phyloP scores from a whole-genome alignment of 371 early-diverging fungal genomes.

The Apophysomyces elegans region DNA sequence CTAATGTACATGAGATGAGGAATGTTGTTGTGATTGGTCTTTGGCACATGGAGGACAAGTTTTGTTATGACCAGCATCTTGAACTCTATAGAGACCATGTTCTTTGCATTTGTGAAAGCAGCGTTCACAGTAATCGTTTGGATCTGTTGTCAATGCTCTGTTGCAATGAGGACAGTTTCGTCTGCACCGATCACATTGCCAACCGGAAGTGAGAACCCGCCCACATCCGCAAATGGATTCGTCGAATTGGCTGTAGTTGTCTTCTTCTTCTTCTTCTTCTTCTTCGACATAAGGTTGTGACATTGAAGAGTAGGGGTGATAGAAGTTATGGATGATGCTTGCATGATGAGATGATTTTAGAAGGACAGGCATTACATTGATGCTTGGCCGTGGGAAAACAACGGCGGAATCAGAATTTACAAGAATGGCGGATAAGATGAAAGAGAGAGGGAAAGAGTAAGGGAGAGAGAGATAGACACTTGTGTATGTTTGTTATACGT shows the following conservation, averaged over 20 bases:
- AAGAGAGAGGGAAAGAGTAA: neutral
- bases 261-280: neutral
- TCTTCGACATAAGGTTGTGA: neutral
- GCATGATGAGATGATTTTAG: neutral
- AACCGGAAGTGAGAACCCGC: conserved; percentile 29
- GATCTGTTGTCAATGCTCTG: conserved; percentile 29
- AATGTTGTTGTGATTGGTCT: neutral
- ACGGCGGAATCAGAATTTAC: neutral
- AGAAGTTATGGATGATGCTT: neutral
- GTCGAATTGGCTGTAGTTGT: neutral
- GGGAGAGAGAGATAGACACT: no score
- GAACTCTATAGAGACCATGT: conserved; percentile 21
- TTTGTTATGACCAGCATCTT: conserved; percentile 7
- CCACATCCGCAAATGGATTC: conserved; percentile 33
- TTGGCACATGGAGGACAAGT: conserved; percentile 2
- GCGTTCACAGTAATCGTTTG: conserved; percentile 37
- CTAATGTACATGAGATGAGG: conserved; percentile 7
- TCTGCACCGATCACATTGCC: conserved; percentile 39
- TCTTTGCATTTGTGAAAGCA: conserved; percentile 31
- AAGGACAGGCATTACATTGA: conserved; percentile 9
- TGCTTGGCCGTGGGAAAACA: neutral
- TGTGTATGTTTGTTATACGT: neutral
- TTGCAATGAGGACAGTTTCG: conserved; percentile 36
- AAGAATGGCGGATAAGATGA: neutral
- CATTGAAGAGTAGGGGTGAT: neutral